Evolutionary conservation across 805 yeast species (phyloP).

Genomic region (Priceomyces castillae): DNA sequence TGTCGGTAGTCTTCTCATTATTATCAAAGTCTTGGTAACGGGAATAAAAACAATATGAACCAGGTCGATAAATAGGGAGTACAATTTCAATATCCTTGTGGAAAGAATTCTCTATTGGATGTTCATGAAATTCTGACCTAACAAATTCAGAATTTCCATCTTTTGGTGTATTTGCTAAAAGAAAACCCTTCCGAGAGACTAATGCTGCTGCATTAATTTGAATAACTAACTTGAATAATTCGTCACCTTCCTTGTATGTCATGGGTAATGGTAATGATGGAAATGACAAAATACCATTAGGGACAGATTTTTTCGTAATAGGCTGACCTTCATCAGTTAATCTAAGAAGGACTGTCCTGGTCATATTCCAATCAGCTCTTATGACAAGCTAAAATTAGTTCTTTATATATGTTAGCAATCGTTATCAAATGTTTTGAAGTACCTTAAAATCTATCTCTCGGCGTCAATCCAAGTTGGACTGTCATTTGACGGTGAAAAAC

Average conservation of each 20-base stretch:
- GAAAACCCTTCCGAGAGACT: conserved; percentile 64
- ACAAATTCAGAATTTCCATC: conserved; percentile 42
- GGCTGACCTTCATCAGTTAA: conserved; percentile 51
- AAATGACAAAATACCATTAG: conserved; percentile 49
- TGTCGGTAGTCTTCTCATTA: conserved; percentile 45
- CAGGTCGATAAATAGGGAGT: conserved; percentile 66
- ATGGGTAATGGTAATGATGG: conserved; percentile 44
- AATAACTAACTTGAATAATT: conserved; percentile 52
- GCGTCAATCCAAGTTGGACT: too few species aligned
- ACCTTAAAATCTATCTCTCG: too few species aligned
- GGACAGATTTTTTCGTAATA: conserved; percentile 29
- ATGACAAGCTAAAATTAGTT: background rate
- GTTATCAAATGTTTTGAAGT: too few species aligned
- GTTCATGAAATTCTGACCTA: conserved; percentile 54
- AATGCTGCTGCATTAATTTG: conserved; percentile 73
- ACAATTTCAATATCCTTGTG: conserved; percentile 60
- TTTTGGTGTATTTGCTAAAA: conserved; percentile 73
- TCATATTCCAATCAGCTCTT: background rate
- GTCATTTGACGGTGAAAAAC: too few species aligned
- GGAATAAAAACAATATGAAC: conserved; percentile 74
- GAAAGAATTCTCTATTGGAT: conserved; percentile 54
- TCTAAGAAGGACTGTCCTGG: conserved; percentile 43
- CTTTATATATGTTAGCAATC: background rate
- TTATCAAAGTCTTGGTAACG: conserved; percentile 44
- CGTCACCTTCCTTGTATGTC: conserved; percentile 33